phyloP scores from a whole-genome alignment of 305 asterid species.

The Solanum hybrid region DNA sequence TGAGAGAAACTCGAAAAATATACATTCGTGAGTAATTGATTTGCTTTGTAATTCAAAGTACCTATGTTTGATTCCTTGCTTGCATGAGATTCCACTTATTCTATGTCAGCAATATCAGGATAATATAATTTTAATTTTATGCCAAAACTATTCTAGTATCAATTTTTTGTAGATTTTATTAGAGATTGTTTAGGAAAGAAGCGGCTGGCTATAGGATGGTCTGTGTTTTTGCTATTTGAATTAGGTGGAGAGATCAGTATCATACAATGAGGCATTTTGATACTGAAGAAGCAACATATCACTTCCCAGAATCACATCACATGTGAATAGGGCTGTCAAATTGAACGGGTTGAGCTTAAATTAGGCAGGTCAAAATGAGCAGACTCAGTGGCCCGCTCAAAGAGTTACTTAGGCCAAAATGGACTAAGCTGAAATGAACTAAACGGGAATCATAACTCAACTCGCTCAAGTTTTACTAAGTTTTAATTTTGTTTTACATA shows the following conservation, averaged over 20 bases:
- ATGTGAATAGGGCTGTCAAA: background rate
- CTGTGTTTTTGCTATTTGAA: slow-evolving; percentile 10
- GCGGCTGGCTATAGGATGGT: background rate
- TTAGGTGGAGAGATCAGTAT: slow-evolving; percentile 76
- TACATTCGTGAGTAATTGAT: too few relatives aligned
- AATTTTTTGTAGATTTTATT: background rate
- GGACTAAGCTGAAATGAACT: background rate
- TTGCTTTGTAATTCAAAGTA: too few relatives aligned
- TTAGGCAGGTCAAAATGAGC: background rate
- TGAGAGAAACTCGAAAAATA: too few relatives aligned
- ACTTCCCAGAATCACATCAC: background rate
- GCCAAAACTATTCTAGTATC: background rate
- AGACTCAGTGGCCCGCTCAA: background rate
- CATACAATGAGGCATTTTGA: slow-evolving; percentile 33
- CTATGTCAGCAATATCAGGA: too few relatives aligned
- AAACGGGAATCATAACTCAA: background rate
- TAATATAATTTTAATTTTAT: too few relatives aligned
- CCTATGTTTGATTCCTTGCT: too few relatives aligned
- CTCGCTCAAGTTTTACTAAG: background rate
- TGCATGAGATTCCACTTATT: too few relatives aligned
- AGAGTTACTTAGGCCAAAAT: background rate
- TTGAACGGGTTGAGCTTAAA: background rate
- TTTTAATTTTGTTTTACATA: background rate
- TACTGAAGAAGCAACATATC: background rate
- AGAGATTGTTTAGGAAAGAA: background rate